Base-by-base conservation (phyloP, 371 early-diverging fungal genomes). In the Polyrhizophydium stewartii region DNA sequence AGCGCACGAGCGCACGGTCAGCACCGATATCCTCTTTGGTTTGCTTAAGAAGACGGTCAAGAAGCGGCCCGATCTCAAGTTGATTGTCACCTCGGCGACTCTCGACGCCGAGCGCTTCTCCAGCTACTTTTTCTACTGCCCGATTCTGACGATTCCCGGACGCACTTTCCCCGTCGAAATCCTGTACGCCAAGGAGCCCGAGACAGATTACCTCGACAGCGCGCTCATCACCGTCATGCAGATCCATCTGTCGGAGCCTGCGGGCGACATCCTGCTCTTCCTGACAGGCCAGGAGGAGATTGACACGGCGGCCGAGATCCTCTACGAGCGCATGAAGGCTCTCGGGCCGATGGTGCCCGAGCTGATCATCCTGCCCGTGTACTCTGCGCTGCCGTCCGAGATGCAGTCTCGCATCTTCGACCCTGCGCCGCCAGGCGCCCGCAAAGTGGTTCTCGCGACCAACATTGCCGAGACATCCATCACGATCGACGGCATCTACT, bases 401-500 rank as follows among this genome's bases (percentile, higher is more conserved):
- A 91, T 91, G 89, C 96, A 94, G 79, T 86, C 89, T 35, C 82
- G 82, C 59, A 96, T 97, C 66, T 97, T 97, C 70, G 97, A 97
- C 40, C 94, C 94, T 5, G 87, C 97, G 9, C 93, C 95, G 35
- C 88, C 90, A 1, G 94, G 93, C 5, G 75, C 86, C 49, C 89
- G 97, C 63, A 97, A 98, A 75, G 88, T 96, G 17, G 94, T 99
- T 38, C 88, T 99, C 64, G 92, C 98, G 31, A 99, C 99, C 22
- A 99, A 99, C 71, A 97, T 99, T 71, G 97, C 98, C 27, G 99
- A 99, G 73, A 98, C 99, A 0, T 95, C 95, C n/a, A 89, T 99
- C 57, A 99, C 99, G 0, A 97, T 99, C 65, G 97, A 98, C 63
- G 96, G 97, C 40, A 92, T 99, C 58, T 93, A 89, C 64, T 99